A percentile compares a stretch with the other conserved stretches of the same genome.
These are phyloP conservation scores for Chlamydomonas eustigma DNA, from an alignment of 139 green algal genomes.

Conservation along the genomic window DNA sequence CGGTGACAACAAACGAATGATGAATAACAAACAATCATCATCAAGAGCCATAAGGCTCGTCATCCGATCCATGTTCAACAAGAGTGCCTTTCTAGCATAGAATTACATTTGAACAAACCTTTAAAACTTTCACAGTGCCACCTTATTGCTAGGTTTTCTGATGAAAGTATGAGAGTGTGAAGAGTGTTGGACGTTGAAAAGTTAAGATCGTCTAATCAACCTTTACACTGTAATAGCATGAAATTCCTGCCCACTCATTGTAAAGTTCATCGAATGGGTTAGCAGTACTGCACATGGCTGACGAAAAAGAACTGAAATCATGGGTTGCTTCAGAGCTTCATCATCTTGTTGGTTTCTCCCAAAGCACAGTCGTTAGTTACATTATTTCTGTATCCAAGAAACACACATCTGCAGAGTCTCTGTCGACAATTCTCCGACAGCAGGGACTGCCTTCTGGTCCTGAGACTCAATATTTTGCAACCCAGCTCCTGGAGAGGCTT, in stretches of 20 bases:
- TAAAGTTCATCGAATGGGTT: too few relatives aligned
- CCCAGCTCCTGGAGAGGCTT: slow-evolving; percentile 47
- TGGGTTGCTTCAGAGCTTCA: slow-evolving; percentile 80
- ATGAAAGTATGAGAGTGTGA: too few relatives aligned
- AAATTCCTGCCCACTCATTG: too few relatives aligned
- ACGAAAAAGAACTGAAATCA: slow-evolving; percentile 35
- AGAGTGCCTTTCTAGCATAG: too few relatives aligned
- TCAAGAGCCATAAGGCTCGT: background rate
- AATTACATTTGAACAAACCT: too few relatives aligned
- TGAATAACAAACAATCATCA: background rate
- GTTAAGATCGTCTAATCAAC: too few relatives aligned
- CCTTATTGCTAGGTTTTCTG: too few relatives aligned
- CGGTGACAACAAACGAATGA: background rate
- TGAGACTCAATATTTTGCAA: slow-evolving; percentile 52
- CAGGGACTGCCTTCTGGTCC: slow-evolving; percentile 50
- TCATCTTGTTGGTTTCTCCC: slow-evolving; percentile 56
- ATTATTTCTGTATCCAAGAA: slow-evolving; percentile 47
- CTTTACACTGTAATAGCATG: too few relatives aligned
- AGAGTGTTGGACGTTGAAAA: too few relatives aligned
- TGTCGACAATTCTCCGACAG: slow-evolving; percentile 21
- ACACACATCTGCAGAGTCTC: slow-evolving; percentile 17
- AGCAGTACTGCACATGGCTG: background rate
- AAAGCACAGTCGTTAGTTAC: slow-evolving; percentile 41
- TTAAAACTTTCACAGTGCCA: too few relatives aligned
- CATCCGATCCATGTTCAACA: too few relatives aligned